Evolutionary conservation across 2,329 filamentous ascomycete genomes (phyloP), one percentile per base, ranked within the genome.

Genomic region (Emergomyces pasteurianus): DNA sequence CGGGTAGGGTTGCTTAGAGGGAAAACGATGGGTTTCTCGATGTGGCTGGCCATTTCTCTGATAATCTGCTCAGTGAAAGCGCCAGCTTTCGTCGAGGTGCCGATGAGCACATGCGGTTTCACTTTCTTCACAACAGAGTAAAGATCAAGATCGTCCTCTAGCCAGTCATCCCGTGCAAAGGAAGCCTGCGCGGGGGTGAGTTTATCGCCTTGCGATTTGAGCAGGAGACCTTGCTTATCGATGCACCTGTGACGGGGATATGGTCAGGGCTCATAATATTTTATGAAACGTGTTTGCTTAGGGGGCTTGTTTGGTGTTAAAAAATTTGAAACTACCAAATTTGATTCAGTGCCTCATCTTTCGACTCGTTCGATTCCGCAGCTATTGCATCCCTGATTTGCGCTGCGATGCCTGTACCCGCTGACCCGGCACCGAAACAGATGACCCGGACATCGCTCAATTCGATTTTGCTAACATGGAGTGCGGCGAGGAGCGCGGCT

Each of bases 1-100:
- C 83, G 80, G 0, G 90, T 96, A 0, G 91, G 91, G 72, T 95
- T 95, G 2, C 88, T 92, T 1, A 95, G 81, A 0, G 91, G 91
- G 63, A 95, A 84, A 61, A 90, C 80, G 59, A 90, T 84, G n/a
- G 90, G 90, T 0, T 86, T 81, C 0, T 87, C 79, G 2, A 87
- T 83, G 67, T 91, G 83, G 42, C 81, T 79, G 1, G 86, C 84
- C 90, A 95, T 95, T 66, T 88, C 88, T 53, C 80, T 79, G 12
- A 95, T 79, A 34, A 90, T 76, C 1, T 89, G 82, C 66, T 91
- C 78, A 0, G 87, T 92, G 74, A 95, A 95, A 0, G 89, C 78
- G 2, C 83, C 83, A 0, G 89, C 86, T 10, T 86, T 83, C 0
- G 91, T 95, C 0, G 89, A 94, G 0, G 90, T 95, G 14, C 91